Base-by-base conservation (phyloP, 2,329 filamentous ascomycete species). In the Fusarium decemcellulare region DNA sequence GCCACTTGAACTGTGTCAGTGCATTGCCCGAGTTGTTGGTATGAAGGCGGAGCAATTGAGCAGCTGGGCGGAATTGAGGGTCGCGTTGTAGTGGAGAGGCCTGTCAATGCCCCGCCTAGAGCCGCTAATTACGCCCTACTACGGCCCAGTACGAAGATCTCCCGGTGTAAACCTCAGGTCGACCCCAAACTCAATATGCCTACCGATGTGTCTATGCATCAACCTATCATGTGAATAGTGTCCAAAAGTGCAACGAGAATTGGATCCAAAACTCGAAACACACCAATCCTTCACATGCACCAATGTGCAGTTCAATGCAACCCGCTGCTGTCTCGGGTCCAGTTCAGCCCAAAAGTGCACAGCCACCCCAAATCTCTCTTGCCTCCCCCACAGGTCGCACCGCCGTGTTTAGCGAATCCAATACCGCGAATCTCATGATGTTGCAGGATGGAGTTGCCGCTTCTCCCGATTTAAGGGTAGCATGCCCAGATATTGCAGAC, bases 341-440 rank as follows among this genome's bases (percentile, higher is more conserved):
- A 23, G 23, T 23, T 23, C 23, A 23, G 23, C 23, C 23, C 23
- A 23, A 23, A 23, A 23, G 23, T 23, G 32, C 32, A 34, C 32
- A 34, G 32, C 32, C 32, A 23, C 23, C 54, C 44, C 36, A 40
- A 15, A 65, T 62, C 65, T 66, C 56, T 66, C 66, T 52, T 27
- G n/a, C 14, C 15, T 39, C 44, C n/a, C 40, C 47, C 16, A 29
- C 23, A 23, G 23, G 23, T 23, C 23, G 23, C 23, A 23, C 23
- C 23, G 23, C 23, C 23, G 23, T 23, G 23, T 23, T 23, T 23
- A 23, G 36, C n/a, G 14, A 39, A 39, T 39, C 23, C 36, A n/a
- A 11, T 23, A 43, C 51, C 44, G 29, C 34, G 4, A 62, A 52
- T 47, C 42, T 54, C 51, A 47, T 43, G 42, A 63, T 53, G 18